Conservation (phyloP, 352 stramenopile genomes). For the Nothophytophthora sp. region DNA sequence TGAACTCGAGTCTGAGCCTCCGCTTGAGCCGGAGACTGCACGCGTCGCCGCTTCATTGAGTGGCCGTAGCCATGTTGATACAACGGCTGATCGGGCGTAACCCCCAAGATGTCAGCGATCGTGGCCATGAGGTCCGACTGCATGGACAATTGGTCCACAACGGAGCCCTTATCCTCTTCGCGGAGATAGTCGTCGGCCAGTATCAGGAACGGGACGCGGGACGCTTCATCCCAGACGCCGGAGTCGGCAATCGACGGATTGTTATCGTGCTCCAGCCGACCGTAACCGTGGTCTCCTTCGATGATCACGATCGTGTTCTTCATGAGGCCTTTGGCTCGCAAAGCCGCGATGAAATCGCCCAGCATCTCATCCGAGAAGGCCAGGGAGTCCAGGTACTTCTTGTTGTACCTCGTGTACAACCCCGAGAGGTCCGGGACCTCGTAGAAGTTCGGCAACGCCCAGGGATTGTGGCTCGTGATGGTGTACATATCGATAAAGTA, state of each 20-base stretch:
- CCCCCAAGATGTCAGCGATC: slow-evolving; percentile 62
- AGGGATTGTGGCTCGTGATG: slow-evolving; percentile 75
- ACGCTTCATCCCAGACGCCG: slow-evolving; percentile 62
- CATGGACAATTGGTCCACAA: slow-evolving; percentile 64
- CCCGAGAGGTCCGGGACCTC: slow-evolving; percentile 43
- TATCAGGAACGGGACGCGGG: slow-evolving; percentile 63
- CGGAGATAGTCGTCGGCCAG: slow-evolving; percentile 65
- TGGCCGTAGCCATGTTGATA: slow-evolving; percentile 70
- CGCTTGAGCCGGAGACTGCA: slow-evolving; percentile 13
- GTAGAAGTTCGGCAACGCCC: slow-evolving; percentile 52
- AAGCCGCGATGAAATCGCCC: slow-evolving; percentile 48
- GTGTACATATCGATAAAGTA: slow-evolving; percentile 85
- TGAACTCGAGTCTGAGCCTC: slow-evolving; percentile 15
- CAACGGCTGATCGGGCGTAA: slow-evolving; percentile 47
- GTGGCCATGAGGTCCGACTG: slow-evolving; percentile 77
- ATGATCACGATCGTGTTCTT: slow-evolving; percentile 79
- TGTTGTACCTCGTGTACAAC: slow-evolving; percentile 66
- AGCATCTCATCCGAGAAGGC: slow-evolving; percentile 72
- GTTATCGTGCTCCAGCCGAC: slow-evolving; percentile 66
- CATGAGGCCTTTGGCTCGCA: slow-evolving; percentile 60
- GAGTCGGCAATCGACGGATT: slow-evolving; percentile 68
- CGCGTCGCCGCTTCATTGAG: slow-evolving; percentile 64
- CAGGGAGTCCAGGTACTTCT: slow-evolving; percentile 72
- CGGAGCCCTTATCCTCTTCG: slow-evolving; percentile 39
- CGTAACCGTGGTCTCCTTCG: slow-evolving; percentile 67